Evolutionary conservation across 129 eudicot genomes (phyloP), one percentile per base, ranked within the genome.

Genomic region (Chrysanthemum lavandulifolium): DNA sequence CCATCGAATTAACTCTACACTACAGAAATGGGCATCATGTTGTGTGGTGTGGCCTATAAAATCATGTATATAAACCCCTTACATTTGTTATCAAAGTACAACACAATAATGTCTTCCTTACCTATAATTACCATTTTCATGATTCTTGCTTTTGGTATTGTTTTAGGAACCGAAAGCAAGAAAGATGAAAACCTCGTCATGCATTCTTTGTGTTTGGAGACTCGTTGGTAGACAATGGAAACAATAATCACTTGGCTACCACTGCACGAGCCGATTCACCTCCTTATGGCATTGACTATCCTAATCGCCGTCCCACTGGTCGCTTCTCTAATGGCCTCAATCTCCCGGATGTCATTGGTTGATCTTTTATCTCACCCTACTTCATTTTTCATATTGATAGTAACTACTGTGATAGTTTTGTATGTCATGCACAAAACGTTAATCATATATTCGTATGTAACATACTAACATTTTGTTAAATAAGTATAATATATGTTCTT

Each of bases 221-320:
- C 73, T 80, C 84, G 9, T 69, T 80, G n/a, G 84, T 80, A 1
- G 84, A 80, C 61, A 80, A 80, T 45, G 84, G 84, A 13, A 80
- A 80, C 29, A 80, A 80, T 50, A 80, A 80, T 14, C 69, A 10
- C 21, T 52, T 80, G 68, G 76, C 60, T 27, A 80, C 80, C 48
- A 5, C 76, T 15, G 84, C 84, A 53, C 80, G 84, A 11, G 84
- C 84, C 0, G 84, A 80, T 63, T 69, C 80, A 9, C 72, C 80
- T 68, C 84, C 84, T 53, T 80, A 80, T 52, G 84, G 84, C 13
- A 80, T 80, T 54, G 84, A 80, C 45, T 80, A 50, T 9, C 80
- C 80, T 2, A 25, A 13, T 18, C 84, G 75, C 68, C 84, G 80
- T 15, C 76, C 84, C 54, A 74, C 84, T 2, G 84, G 84, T 12